Evolutionary conservation across 768 basidiomycete genomes (phyloP).

Genomic region (Russula olivacea): DNA sequence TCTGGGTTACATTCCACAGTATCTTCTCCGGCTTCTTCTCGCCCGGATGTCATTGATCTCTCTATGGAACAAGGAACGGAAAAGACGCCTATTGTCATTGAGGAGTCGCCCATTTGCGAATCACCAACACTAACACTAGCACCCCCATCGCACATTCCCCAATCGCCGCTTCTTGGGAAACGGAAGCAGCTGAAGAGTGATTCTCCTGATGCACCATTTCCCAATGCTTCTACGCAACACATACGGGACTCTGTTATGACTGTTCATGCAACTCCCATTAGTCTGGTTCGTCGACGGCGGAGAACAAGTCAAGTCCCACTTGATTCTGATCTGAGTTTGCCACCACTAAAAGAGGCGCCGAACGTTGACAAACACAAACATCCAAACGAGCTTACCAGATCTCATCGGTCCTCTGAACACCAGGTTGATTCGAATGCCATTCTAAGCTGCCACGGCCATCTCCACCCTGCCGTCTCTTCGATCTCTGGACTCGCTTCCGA

Average conservation of each 20-base stretch:
- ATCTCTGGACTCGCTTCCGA: slow-evolving; percentile 14
- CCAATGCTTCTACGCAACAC: slow-evolving; percentile 18
- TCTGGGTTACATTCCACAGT: not conserved
- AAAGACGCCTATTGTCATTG: slow-evolving; percentile 17
- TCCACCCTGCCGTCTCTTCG: slow-evolving; percentile 15
- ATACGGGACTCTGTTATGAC: slow-evolving; percentile 12
- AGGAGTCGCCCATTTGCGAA: slow-evolving; percentile 15
- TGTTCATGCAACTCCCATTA: not conserved
- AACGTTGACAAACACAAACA: not conserved
- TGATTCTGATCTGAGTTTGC: not conserved
- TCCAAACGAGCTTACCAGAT: not conserved
- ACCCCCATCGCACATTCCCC: not conserved
- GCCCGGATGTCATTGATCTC: slow-evolving; percentile 18
- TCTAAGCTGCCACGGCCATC: slow-evolving; percentile 5
- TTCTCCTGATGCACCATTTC: slow-evolving; percentile 11
- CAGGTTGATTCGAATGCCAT: not conserved
- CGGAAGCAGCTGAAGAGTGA: slow-evolving; percentile 2
- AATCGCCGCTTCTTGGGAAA: not conserved
- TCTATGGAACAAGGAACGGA: slow-evolving; percentile 17
- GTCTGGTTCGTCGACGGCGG: slow-evolving; percentile 1
- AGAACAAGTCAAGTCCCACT: not conserved
- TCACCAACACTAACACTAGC: not conserved
- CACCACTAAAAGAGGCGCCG: not conserved
- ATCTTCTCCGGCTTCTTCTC: not conserved
- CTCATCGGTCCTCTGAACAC: not conserved